Evolutionary conservation across 192 early-diverging fungal species (phyloP), one percentile per base, ranked within the genome.

Genomic region (Funneliformis geosporum): DNA sequence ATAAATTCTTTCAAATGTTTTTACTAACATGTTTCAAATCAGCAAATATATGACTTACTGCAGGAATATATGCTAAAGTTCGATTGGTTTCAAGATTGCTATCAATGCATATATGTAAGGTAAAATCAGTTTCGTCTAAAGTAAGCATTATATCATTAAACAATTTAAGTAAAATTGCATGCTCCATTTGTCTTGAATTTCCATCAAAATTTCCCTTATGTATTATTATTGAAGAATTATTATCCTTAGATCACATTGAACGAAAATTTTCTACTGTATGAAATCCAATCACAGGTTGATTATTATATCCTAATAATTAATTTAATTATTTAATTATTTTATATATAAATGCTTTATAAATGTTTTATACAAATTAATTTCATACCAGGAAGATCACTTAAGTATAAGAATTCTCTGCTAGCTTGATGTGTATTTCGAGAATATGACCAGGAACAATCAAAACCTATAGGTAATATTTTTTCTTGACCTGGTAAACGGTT

Each of bases 371-470:
- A n/a, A n/a, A n/a, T n/a, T n/a, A n/a, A n/a, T n/a, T n/a, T n/a
- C 10, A 70, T 70, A 70, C 2, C 23, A 21, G 40, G 8, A 39
- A 40, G 40, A 2, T 28, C 39, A 1, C 5, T 6, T 7, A 39
- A 40, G 16, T 40, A 70, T 6, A 70, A 39, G 18, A 70, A 70
- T 7, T 70, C 42, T 44, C 66, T 21, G 38, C 66, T 68, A 8
- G 4, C 40, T n/a, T 68, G 3, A 9, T 68, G 11, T 42, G 18
- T 38, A 39, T 68, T 68, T 3, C 38, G 7, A 11, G 40, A 25
- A 68, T 68, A 38, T 38, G 14, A 68, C 18, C 14, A 68, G 42
- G 38, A 68, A 68, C 66, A 68, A 38, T 68, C 66, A 38, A 68
- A 68, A 8, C 66, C 40, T 68, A 68, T 12, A 10, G 66, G 7